Percentiles rank a stretch among this genome's conserved stretches.
phyloP scores from a whole-genome alignment of 495 filamentous ascomycete genomes.

The Venustampulla echinocandica region DNA sequence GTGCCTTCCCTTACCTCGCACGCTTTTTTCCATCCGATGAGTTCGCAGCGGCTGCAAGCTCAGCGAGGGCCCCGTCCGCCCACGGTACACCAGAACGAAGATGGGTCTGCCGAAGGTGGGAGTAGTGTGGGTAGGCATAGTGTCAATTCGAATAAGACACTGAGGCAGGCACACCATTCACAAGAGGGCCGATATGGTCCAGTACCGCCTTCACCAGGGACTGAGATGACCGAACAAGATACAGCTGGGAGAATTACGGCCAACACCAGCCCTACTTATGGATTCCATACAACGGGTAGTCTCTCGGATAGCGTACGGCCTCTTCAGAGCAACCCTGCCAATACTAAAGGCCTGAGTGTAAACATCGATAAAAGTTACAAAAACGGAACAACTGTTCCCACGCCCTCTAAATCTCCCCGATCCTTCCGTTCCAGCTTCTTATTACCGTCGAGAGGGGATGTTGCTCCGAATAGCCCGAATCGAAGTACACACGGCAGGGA shows the following conservation, averaged over 20 bases:
- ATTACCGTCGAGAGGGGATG: slow-evolving; percentile 44
- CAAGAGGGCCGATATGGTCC: slow-evolving; percentile 46
- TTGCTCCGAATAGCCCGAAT: slow-evolving; percentile 38
- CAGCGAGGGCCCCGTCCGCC: slow-evolving; percentile 52
- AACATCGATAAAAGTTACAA: slow-evolving; percentile 51
- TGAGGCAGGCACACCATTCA: slow-evolving; percentile 12
- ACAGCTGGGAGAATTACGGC: slow-evolving; percentile 55
- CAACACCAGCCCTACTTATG: slow-evolving; percentile 64
- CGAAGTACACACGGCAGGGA: slow-evolving; percentile 56
- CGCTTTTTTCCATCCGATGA: slow-evolving; percentile 95
- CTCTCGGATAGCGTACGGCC: slow-evolving; percentile 66
- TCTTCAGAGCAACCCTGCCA: slow-evolving; percentile 48
- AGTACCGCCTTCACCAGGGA: slow-evolving; percentile 63
- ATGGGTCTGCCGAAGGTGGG: slow-evolving; percentile 7
- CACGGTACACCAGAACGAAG: slow-evolving; percentile 27
- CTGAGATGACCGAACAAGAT: slow-evolving; percentile 64
- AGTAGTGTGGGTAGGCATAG: slow-evolving; percentile 16
- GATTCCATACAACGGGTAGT: slow-evolving; percentile 55
- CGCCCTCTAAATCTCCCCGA: slow-evolving; percentile 58
- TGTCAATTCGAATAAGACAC: slow-evolving; percentile 19
- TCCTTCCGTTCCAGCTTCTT: slow-evolving; percentile 66
- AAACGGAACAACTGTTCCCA: slow-evolving; percentile 34
- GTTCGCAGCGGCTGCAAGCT: slow-evolving; percentile 86
- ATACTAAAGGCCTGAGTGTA: slow-evolving; percentile 44
- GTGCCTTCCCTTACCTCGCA: slow-evolving; percentile 82